These are phyloP conservation scores for Pseudogymnoascus sp. DNA, from an alignment of 2,329 filamentous ascomycete genomes.

Conservation along the genomic window DNA sequence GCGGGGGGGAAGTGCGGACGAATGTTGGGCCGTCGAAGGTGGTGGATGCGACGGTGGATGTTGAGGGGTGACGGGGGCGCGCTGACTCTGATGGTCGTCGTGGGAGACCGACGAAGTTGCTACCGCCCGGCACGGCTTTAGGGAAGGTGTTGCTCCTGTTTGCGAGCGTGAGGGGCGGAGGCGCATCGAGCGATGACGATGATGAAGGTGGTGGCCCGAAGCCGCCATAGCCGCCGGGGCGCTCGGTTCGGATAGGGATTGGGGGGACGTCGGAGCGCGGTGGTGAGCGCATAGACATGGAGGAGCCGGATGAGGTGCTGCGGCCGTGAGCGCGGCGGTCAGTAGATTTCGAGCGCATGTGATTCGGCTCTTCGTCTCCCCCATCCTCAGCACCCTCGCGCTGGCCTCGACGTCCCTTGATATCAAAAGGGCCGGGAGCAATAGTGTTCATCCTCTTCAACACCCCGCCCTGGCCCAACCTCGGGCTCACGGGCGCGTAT, in stretches of 20 bases:
- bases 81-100: background rate
- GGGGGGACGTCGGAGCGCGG: background rate
- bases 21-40: background rate
- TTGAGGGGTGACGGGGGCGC: background rate
- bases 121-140: background rate
- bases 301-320: background rate
- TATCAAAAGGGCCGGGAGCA: constrained; percentile 57
- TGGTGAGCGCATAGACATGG: background rate
- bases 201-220: constrained; percentile 40
- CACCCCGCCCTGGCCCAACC: constrained; percentile 36
- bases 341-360: background rate
- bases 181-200: background rate
- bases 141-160: background rate
- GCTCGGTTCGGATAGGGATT: constrained; percentile 12
- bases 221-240: constrained; percentile 48
- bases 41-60: background rate
- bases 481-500: constrained; percentile 42
- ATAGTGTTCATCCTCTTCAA: constrained; percentile 57
- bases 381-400: constrained; percentile 18
- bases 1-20: background rate
- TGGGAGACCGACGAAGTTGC: background rate
- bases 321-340: background rate
- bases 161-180: background rate
- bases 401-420: constrained; percentile 30
- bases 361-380: background rate